These are phyloP conservation scores for Colletotrichum caudatum DNA, from an alignment of 2,329 filamentous ascomycete genomes.

Conservation along the genomic window DNA sequence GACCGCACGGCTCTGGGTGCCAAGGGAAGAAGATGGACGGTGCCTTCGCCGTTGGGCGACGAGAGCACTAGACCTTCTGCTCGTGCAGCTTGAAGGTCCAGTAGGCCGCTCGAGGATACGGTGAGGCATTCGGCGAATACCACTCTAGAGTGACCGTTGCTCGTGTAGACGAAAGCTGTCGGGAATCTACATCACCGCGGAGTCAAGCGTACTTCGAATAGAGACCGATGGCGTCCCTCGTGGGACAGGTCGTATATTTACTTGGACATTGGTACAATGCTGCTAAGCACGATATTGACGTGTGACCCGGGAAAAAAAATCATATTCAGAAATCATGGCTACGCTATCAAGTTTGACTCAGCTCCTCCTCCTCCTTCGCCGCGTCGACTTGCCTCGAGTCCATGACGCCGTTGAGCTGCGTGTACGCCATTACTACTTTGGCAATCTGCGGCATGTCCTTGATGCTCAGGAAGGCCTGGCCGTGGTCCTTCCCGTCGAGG, in stretches of 20 bases:
- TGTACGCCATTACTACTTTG: conserved; percentile 34
- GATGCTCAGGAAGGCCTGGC: conserved; percentile 42
- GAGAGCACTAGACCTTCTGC: background rate
- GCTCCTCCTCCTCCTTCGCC: conserved; percentile 33
- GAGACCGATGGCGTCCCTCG: no score
- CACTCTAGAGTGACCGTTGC: background rate
- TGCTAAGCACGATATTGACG: background rate
- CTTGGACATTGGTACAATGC: background rate
- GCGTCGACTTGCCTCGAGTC: conserved; percentile 23
- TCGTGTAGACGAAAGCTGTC: background rate
- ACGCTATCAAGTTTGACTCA: conserved; percentile 19
- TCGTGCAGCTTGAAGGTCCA: background rate
- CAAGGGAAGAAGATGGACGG: background rate
- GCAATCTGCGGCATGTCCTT: conserved; percentile 36
- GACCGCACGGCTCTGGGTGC: background rate
- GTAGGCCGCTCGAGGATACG: background rate
- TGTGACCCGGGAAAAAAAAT: no score
- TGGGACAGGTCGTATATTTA: background rate
- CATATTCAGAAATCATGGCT: background rate
- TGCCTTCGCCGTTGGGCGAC: background rate
- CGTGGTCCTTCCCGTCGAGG: conserved; percentile 45
- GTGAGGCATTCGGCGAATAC: background rate
- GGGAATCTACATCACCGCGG: background rate
- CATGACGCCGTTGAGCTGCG: conserved; percentile 23
- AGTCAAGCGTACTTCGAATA: rapidly evolving